Percentiles rank a stretch among this genome's conserved stretches.
phyloP scores from a whole-genome alignment of 2,329 filamentous ascomycete genomes.

The Calonectria pauciramosa region DNA sequence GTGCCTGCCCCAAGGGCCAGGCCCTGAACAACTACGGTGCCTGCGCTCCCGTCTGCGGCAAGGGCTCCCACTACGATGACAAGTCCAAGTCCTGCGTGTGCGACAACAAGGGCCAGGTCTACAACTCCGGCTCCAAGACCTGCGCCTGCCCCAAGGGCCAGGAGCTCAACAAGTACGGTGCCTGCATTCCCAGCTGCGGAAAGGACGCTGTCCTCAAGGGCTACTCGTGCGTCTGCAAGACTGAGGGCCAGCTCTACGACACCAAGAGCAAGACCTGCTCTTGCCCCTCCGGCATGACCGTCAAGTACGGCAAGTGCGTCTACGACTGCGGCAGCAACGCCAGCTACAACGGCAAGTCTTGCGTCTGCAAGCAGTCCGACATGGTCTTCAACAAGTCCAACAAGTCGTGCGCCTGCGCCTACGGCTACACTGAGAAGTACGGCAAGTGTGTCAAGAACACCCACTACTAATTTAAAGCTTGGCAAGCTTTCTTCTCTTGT shows the following conservation, averaged over 20 bases:
- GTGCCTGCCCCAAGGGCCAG: background rate
- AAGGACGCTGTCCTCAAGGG: constrained; percentile 35
- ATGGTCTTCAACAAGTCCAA: background rate
- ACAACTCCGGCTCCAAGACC: constrained; percentile 17
- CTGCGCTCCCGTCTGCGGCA: constrained; percentile 1
- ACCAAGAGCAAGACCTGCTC: constrained; percentile 34
- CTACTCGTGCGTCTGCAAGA: constrained; percentile 40
- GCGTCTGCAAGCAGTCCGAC: background rate
- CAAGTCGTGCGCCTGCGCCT: background rate
- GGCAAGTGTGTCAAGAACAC: constrained; percentile 1
- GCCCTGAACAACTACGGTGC: background rate
- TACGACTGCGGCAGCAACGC: background rate
- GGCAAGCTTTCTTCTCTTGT: background rate
- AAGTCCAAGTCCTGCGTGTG: constrained; percentile 3
- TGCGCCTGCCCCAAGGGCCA: constrained; percentile 28
- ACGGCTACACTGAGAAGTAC: background rate
- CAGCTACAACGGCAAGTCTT: background rate
- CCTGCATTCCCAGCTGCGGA: constrained; percentile 35
- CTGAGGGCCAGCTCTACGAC: constrained; percentile 34
- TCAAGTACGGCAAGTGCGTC: background rate
- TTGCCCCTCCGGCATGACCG: constrained; percentile 34
- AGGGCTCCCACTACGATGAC: background rate
- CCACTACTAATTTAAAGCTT: background rate
- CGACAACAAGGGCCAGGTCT: constrained; percentile 15
- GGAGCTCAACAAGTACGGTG: constrained; percentile 32